Evolutionary conservation across 768 basidiomycete species (phyloP), one percentile per base, ranked within the genome.

Genomic region (Scleroderma bovista): DNA sequence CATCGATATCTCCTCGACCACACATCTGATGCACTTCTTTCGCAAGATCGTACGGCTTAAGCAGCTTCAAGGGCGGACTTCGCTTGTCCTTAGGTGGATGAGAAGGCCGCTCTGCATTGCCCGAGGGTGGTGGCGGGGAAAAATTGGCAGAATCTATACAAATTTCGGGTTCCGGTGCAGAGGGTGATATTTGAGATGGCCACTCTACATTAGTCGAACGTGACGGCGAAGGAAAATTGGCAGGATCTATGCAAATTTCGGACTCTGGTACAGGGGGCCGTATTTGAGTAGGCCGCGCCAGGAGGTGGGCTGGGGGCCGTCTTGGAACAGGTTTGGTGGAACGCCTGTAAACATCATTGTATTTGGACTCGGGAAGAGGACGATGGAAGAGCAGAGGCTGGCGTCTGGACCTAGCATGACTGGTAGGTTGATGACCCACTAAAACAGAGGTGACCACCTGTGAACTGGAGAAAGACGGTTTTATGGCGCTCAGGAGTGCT

Each of bases 1-100:
- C 75, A 46, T 84, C 79, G 31, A 87, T 37, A 46, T 83, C 73
- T 11, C 76, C 79, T 11, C 68, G 63, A 11, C 76, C 70, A 47
- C 79, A 80, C 7, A 86, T 70, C 53, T 73, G 77, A 59, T 76
- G 80, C 44, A 89, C 67, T 48, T 86, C 72, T 22, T 58, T 46
- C 0, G 84, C 77, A 23, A 90, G 78, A 1, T 78, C 71, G 61
- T 84, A 77, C 12, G 88, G 86, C 40, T 79, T 73, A 17, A 90
- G 75, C 13, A 78, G 70, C 16, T 57, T 62, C 42, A 47, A 49
- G 17, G 43, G 20, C 19, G 34, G 39, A 19, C 37, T 12, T 17
- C 22, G 40, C 15, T 54, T 42, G 43, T 22, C 40, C 24, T 51
- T 37, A 38, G 22, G 10, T 26, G 16, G n/a, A n/a, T n/a, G n/a